Percentiles rank a stretch among this genome's conserved stretches.
Conservation (phyloP, 495 filamentous ascomycete genomes). For the Xylaria longipes region DNA sequence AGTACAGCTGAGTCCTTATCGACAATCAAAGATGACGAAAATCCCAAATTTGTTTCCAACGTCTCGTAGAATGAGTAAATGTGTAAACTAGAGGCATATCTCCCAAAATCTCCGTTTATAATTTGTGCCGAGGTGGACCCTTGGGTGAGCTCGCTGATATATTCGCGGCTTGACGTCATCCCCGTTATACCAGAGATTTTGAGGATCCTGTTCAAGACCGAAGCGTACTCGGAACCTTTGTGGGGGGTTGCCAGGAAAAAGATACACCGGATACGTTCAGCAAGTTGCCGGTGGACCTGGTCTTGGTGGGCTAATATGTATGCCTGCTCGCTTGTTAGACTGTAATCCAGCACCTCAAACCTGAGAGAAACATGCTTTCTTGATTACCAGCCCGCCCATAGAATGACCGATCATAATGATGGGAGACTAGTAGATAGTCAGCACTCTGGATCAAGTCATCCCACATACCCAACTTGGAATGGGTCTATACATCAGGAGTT, state of each 20-base stretch:
- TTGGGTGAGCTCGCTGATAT: slow-evolving; percentile 43
- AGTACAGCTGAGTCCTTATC: slow-evolving; percentile 1
- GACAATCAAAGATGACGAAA: slow-evolving; percentile 18
- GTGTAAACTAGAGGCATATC: slow-evolving; percentile 34
- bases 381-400: slow-evolving; percentile 56
- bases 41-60: slow-evolving; percentile 37
- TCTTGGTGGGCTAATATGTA: slow-evolving; percentile 16
- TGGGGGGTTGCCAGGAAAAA: slow-evolving; percentile 56
- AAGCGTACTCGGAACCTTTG: slow-evolving; percentile 48
- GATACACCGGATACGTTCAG: slow-evolving; percentile 40
- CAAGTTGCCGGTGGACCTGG: neutral
- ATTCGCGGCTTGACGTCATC: slow-evolving; percentile 33
- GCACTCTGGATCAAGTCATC: neutral
- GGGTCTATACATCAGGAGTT: slow-evolving; percentile 7
- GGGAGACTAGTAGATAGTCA: slow-evolving; percentile 28
- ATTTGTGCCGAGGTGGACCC: slow-evolving; percentile 40
- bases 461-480: neutral
- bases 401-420: slow-evolving; percentile 50
- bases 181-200: neutral
- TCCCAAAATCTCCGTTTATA: slow-evolving; percentile 54
- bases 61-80: slow-evolving; percentile 57
- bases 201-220: slow-evolving; percentile 45
- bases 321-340: slow-evolving; percentile 27
- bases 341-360: slow-evolving; percentile 23
- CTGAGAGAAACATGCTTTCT: slow-evolving; percentile 37